Conservation (phyloP, 2,329 filamentous ascomycete genomes). For the Diaporthe vaccinii region DNA sequence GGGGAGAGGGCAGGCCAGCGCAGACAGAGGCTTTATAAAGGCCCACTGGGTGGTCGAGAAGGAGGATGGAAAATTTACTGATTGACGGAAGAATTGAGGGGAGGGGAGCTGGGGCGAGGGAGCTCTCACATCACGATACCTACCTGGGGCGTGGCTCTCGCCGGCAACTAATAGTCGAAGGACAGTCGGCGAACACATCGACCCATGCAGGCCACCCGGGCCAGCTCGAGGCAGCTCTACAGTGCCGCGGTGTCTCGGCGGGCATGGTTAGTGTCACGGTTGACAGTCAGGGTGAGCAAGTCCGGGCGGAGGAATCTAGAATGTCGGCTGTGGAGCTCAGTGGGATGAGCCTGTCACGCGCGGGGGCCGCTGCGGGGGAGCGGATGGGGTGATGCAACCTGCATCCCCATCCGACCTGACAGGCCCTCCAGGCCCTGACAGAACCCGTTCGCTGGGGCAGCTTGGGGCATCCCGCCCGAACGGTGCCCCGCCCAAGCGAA, state of each 20-base stretch:
- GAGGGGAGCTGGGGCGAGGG: conserved; percentile 7
- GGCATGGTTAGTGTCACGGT: background rate
- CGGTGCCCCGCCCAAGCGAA: conserved; percentile 12
- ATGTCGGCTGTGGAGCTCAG: conserved; percentile 36
- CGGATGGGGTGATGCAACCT: conserved; percentile 36
- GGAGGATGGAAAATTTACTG: conserved; percentile 22
- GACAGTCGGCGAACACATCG: conserved; percentile 3
- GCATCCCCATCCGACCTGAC: conserved; percentile 19
- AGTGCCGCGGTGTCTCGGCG: background rate
- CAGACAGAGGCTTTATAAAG: conserved; percentile 29
- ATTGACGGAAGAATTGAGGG: conserved; percentile 41
- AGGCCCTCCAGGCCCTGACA: background rate
- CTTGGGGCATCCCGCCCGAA: conserved; percentile 17
- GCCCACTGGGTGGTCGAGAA: conserved; percentile 20
- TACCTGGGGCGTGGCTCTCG: conserved; percentile 3
- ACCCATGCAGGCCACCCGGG: conserved; percentile 17
- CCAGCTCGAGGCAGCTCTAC: background rate
- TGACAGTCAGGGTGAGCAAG: conserved; percentile 14
- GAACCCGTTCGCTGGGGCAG: background rate
- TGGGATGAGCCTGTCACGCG: conserved; percentile 40
- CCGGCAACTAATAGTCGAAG: conserved; percentile 22
- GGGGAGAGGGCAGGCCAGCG: background rate
- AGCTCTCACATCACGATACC: conserved; percentile 31
- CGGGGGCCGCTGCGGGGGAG: conserved; percentile 36
- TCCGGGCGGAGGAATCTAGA: conserved; percentile 31